Conservation (phyloP, 2,329 filamentous ascomycete genomes). For the Claviceps purpurea region DNA sequence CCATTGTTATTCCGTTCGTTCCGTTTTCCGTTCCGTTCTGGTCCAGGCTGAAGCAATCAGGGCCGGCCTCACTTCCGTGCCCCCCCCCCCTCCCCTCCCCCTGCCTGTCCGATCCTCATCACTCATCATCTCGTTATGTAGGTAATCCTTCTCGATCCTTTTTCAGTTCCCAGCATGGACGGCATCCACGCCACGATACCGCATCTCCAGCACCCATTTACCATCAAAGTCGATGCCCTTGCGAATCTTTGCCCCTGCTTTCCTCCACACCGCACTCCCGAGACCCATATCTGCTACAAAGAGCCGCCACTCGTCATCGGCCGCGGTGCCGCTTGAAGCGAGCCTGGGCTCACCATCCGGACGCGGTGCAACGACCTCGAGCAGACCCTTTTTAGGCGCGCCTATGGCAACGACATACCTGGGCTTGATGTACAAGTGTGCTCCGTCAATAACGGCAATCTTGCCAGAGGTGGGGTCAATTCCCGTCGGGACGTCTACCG, state of each 20-base stretch:
- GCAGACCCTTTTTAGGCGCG: constrained; percentile 70
- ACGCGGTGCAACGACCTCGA: constrained; percentile 56
- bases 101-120: not conserved
- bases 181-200: constrained; percentile 27
- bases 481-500: constrained; percentile 84
- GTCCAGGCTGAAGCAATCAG: not conserved
- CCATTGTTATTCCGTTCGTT: no score
- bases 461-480: constrained; percentile 67
- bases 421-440: constrained; percentile 65
- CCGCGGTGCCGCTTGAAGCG: constrained; percentile 15
- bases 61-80: not conserved
- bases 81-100: not conserved
- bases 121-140: not conserved
- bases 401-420: constrained; percentile 77
- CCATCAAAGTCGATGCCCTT: constrained; percentile 81
- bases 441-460: constrained; percentile 55
- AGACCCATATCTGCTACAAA: constrained; percentile 82
- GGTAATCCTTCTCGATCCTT: not conserved
- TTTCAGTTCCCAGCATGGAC: constrained; percentile 11
- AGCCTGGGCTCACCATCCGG: constrained; percentile 24
- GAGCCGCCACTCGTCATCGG: constrained; percentile 59
- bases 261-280: constrained; percentile 69
- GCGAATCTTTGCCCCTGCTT: constrained; percentile 66
- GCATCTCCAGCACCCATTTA: constrained; percentile 69
- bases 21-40: not conserved